These are phyloP conservation scores for Dendrobium chrysotoxum DNA, from an alignment of 106 monocot genomes.

Conservation along the genomic window DNA sequence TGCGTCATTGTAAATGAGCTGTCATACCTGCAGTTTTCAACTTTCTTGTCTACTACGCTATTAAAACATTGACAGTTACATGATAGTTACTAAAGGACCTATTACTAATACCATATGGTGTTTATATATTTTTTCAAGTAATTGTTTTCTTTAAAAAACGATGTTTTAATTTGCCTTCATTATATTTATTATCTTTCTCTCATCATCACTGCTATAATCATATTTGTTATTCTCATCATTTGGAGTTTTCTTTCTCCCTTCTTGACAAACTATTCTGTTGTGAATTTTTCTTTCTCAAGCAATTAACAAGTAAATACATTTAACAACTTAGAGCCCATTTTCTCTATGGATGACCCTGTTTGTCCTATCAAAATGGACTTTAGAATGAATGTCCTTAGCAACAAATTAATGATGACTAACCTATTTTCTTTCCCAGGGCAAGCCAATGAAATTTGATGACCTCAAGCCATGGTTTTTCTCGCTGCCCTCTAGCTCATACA, in stretches of 20 bases:
- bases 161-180: background rate
- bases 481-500: slow-evolving; percentile 58
- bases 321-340: background rate
- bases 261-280: background rate
- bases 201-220: background rate
- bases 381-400: background rate
- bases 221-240: background rate
- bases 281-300: background rate
- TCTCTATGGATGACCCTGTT: background rate
- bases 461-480: slow-evolving; percentile 89
- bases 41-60: background rate
- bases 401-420: background rate
- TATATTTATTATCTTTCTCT: background rate
- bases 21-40: background rate
- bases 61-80: background rate
- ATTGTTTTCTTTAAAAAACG: background rate
- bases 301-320: background rate
- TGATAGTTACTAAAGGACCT: no score
- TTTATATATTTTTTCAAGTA: background rate
- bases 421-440: slow-evolving; percentile 22
- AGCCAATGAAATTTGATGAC: slow-evolving; percentile 42
- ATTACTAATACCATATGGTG: background rate
- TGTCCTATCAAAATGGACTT: background rate
- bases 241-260: background rate
- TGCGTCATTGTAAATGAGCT: background rate